Evolutionary conservation across 306 rosid genomes (phyloP).

Genomic region (Quercus alba): DNA sequence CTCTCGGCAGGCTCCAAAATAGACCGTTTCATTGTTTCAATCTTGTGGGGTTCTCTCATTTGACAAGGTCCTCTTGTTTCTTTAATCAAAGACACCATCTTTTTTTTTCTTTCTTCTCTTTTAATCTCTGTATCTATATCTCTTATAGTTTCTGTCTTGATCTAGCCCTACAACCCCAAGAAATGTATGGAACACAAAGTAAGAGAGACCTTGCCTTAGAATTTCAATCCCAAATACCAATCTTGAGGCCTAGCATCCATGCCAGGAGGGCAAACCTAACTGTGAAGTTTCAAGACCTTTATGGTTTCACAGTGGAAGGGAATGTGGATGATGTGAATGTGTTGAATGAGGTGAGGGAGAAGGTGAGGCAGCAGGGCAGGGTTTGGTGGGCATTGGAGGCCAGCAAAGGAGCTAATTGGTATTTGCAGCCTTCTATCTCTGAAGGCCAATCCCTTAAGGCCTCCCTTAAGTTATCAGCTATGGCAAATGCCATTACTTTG

Average conservation of each 20-base stretch:
- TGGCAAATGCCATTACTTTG: conserved; percentile 82
- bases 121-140: conserved; percentile 30
- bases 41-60: conserved; percentile 36
- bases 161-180: conserved; percentile 21
- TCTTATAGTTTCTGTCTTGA: conserved; percentile 29
- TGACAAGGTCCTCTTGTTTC: conserved; percentile 30
- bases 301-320: conserved; percentile 94
- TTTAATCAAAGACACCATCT: conserved; percentile 18
- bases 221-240: conserved; percentile 71
- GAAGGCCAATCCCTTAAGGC: conserved; percentile 78
- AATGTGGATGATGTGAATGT: conserved; percentile 98
- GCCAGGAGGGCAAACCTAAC: conserved; percentile 87
- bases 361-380: conserved; percentile 91
- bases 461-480: conserved; percentile 72
- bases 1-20: conserved; percentile 26
- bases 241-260: conserved; percentile 94
- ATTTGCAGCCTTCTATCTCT: conserved; percentile 63
- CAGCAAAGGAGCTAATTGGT: conserved; percentile 95
- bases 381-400: conserved; percentile 99
- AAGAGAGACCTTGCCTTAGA: conserved; percentile 84
- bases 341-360: conserved; percentile 95
- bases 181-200: conserved; percentile 77
- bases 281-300: conserved; percentile 95
- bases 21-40: conserved; percentile 46
- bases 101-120: conserved; percentile 5